Evolutionary conservation across 371 early-diverging fungal genomes (phyloP).

Genomic region (Mucor plumbeus): DNA sequence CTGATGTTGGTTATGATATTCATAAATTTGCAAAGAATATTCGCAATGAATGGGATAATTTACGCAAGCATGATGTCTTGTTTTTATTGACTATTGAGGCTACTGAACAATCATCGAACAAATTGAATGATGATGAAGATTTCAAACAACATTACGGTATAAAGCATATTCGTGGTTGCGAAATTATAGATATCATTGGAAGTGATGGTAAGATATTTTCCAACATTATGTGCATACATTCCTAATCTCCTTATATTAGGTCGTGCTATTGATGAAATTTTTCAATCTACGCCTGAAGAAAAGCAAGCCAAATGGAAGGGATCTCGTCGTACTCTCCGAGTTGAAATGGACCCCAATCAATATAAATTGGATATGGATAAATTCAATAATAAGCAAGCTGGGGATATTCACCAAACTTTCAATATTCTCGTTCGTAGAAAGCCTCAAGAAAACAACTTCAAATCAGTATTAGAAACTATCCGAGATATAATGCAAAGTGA

Average conservation of each 20-base stretch:
- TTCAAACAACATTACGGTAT: slow-evolving; percentile 79
- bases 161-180: slow-evolving; percentile 84
- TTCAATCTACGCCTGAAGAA: slow-evolving; percentile 48
- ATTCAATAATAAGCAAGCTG: slow-evolving; percentile 34
- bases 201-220: slow-evolving; percentile 59
- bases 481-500: slow-evolving; percentile 86
- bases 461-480: slow-evolving; percentile 87
- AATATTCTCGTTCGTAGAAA: slow-evolving; percentile 89
- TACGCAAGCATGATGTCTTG: slow-evolving; percentile 82
- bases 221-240: not conserved
- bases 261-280: slow-evolving; percentile 62
- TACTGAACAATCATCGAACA: slow-evolving; percentile 54
- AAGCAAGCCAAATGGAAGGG: slow-evolving; percentile 54
- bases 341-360: slow-evolving; percentile 87
- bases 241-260: slow-evolving; percentile 20
- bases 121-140: slow-evolving; percentile 51
- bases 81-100: slow-evolving; percentile 78
- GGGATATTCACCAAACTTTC: slow-evolving; percentile 80
- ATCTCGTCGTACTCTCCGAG: slow-evolving; percentile 70
- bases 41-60: slow-evolving; percentile 87
- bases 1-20: slow-evolving; percentile 69
- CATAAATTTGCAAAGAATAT: slow-evolving; percentile 71
- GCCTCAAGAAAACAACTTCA: slow-evolving; percentile 92
- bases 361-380: slow-evolving; percentile 63
- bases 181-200: slow-evolving; percentile 80